Conservation (phyloP, 1,284 basidiomycete species). For the Mycosarcoma maydis region DNA sequence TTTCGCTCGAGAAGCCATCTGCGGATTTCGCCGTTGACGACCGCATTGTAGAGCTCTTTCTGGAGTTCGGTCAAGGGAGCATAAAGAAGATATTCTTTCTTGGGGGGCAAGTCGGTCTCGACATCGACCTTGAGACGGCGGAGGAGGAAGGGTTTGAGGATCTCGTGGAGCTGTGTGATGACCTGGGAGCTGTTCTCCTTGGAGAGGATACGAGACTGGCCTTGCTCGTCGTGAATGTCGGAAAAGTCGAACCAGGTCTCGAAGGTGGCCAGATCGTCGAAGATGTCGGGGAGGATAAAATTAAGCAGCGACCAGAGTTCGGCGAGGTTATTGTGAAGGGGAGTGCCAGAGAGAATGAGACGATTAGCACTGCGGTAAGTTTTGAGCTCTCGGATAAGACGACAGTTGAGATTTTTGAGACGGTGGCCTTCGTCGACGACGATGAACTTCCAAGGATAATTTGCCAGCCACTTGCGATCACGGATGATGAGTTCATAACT, state of each 20-base stretch:
- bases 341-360: constrained; percentile 92
- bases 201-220: constrained; percentile 63
- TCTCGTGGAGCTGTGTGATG: constrained; percentile 62
- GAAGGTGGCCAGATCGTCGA: constrained; percentile 87
- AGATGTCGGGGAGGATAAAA: constrained; percentile 76
- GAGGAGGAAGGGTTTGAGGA: constrained; percentile 64
- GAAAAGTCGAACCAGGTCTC: constrained; percentile 76
- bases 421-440: constrained; percentile 96
- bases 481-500: constrained; percentile 91
- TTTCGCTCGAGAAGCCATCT: constrained; percentile 58
- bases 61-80: constrained; percentile 85
- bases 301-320: constrained; percentile 95
- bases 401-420: constrained; percentile 90
- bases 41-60: constrained; percentile 81
- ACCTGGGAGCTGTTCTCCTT: constrained; percentile 73
- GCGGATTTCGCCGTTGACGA: constrained; percentile 54
- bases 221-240: constrained; percentile 47
- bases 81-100: constrained; percentile 77
- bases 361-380: constrained; percentile 83
- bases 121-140: constrained; percentile 62
- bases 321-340: constrained; percentile 91
- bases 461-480: constrained; percentile 54
- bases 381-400: constrained; percentile 89
- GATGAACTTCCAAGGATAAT: constrained; percentile 76
- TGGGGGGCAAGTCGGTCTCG: constrained; percentile 60